A percentile compares a stretch with the other conserved stretches of the same genome.
phyloP scores from a whole-genome alignment of 2,329 filamentous ascomycete species.

The Aspergillus costaricaensis region DNA sequence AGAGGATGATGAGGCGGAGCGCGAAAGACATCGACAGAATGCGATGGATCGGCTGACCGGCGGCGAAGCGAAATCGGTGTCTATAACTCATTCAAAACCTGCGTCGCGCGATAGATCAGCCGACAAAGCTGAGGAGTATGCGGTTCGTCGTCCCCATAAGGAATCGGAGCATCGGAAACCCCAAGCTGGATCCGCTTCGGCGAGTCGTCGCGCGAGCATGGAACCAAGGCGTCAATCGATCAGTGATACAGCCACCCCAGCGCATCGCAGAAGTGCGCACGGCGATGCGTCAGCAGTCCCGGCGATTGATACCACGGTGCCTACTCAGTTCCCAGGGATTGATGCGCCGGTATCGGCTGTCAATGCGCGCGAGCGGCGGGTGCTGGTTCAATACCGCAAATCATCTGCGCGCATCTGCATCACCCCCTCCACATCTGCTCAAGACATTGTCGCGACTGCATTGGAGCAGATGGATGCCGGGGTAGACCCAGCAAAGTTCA shows the following conservation, averaged over 20 bases:
- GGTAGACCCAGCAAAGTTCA: slow-evolving; percentile 65
- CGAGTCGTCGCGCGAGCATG: slow-evolving; percentile 12
- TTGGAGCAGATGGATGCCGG: slow-evolving; percentile 63
- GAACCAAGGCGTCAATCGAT: slow-evolving; percentile 33
- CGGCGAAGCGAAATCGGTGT: slow-evolving; percentile 14
- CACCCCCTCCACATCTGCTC: slow-evolving; percentile 70
- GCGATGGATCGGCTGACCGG: slow-evolving; percentile 40
- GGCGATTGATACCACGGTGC: slow-evolving; percentile 18
- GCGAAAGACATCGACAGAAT: slow-evolving; percentile 33
- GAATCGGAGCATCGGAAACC: neutral
- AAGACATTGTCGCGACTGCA: slow-evolving; percentile 71
- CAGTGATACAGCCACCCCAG: slow-evolving; percentile 32
- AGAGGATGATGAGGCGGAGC: slow-evolving; percentile 17
- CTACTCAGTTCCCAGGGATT: slow-evolving; percentile 52
- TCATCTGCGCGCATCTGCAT: slow-evolving; percentile 71
- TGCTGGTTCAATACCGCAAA: slow-evolving; percentile 72
- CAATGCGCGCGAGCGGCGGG: slow-evolving; percentile 74
- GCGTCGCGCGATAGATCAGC: slow-evolving; percentile 15
- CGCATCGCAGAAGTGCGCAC: slow-evolving; percentile 17
- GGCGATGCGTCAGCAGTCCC: slow-evolving; percentile 3
- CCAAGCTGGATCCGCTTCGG: neutral
- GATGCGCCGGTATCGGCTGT: slow-evolving; percentile 80
- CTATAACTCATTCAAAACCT: slow-evolving; percentile 13
- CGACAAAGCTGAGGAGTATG: neutral
- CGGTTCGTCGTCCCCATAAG: neutral